Base-by-base conservation (phyloP, 2,329 filamentous ascomycete genomes). In the Trichoderma atrobrunneum region DNA sequence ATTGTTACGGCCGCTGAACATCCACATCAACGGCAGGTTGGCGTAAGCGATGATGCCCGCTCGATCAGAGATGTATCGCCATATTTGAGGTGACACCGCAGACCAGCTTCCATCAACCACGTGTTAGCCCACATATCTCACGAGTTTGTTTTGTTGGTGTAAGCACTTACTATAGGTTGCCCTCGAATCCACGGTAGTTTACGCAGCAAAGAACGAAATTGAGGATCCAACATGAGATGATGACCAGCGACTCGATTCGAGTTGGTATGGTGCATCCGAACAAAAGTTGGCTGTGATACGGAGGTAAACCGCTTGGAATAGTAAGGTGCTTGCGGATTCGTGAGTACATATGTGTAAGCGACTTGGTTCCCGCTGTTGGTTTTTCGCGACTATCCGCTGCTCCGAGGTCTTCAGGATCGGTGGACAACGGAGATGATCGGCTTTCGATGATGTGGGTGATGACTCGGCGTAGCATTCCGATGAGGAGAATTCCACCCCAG, bases 1-100 rank as follows among this genome's bases (percentile, higher is more conserved):
- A 73, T 91, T 90, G 6, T 63, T 68, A 24, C 65, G 65, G 3
- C 65, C 65, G 16, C 54, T 68, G 24, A 68, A 68, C 65, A 68
- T 68, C 65, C 65, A 68, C 8, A 68, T 21, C 5, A 68, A 43
- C 6, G 65, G 54, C 18, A 68, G 36, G 24, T 68, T 68, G 54
- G 65, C 18, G 14, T 43, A 68, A 3, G 65, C 34, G 18, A 68
- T 60, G 34, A 68, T 43, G 54, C 54, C 65, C 21, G 65, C 30
- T 48, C 65, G 34, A n/a, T 60, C 65, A 0, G 65, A 56, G 3
- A 68, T 48, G 11, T 68, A 68, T 60, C 65, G 54, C 65, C 65
- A 68, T 18, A 68, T 39, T 28, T 68, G 65, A 14, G 65, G 34
- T 16, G 65, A 16, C 12, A 68, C 11, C 6, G 32, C 16, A 30